Conservation (phyloP, 2,329 filamentous ascomycete species). For the Zasmidium angulare region DNA sequence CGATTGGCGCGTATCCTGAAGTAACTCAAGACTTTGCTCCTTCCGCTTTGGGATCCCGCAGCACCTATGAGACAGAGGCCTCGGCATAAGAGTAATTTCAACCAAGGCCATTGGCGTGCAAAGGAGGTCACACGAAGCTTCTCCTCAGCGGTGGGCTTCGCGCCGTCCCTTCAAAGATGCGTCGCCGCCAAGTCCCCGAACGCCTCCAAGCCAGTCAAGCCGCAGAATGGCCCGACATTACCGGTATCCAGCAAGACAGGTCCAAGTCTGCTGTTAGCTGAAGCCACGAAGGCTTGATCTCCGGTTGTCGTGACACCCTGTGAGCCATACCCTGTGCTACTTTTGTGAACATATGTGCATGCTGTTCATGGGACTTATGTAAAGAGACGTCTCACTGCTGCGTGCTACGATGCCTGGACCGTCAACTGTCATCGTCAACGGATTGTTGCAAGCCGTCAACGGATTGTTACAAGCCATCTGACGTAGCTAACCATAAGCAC, state of each 20-base stretch:
- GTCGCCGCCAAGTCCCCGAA: background rate
- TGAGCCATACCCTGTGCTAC: background rate
- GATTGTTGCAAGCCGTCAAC: background rate
- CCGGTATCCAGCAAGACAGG: background rate
- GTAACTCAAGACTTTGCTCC: background rate
- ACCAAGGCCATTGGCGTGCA: background rate
- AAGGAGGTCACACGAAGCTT: background rate
- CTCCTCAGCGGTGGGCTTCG: constrained; percentile 10
- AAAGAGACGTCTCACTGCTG: background rate
- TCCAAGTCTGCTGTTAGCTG: background rate
- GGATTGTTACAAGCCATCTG: background rate
- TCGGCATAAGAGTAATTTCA: background rate
- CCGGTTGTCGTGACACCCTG: background rate
- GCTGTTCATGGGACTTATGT: background rate
- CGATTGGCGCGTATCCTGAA: constrained; percentile 6
- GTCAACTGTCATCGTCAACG: too few relatives aligned
- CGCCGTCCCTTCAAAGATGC: background rate
- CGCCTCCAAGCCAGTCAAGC: background rate
- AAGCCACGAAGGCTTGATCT: background rate
- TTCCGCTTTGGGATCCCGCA: background rate
- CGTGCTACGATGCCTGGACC: too few relatives aligned
- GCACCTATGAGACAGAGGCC: constrained; percentile 2
- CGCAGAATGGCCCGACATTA: background rate
- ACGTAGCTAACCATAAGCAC: background rate
- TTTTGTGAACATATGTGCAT: background rate